phyloP scores from a whole-genome alignment of 2,329 filamentous ascomycete species.

The Verticillium tricorpus region DNA sequence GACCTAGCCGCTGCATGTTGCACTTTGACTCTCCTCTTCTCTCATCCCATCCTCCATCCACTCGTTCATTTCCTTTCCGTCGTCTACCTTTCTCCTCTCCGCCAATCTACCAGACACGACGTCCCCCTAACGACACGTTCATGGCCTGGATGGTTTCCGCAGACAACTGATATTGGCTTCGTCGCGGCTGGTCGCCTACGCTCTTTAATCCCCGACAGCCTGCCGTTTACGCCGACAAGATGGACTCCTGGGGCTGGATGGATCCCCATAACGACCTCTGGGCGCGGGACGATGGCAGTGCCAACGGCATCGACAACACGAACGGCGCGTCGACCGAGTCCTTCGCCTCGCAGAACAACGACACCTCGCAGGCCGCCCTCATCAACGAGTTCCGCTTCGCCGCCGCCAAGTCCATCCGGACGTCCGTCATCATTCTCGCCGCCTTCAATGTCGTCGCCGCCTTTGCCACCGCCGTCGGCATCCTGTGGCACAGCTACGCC shows the following conservation, averaged over 20 bases:
- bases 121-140: constrained; percentile 18
- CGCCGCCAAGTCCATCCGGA: constrained; percentile 53
- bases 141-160: constrained; percentile 34
- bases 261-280: constrained; percentile 17
- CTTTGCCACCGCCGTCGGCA: constrained; percentile 50
- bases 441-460: constrained; percentile 57
- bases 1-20: constrained; percentile 3
- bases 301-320: constrained; percentile 22
- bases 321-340: constrained; percentile 18
- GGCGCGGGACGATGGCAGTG: constrained; percentile 20
- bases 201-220: background rate
- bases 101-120: constrained; percentile 15
- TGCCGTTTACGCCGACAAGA: constrained; percentile 2
- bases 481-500: constrained; percentile 52
- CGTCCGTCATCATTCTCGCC: constrained; percentile 57
- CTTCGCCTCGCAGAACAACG: constrained; percentile 20
- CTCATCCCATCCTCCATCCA: constrained; percentile 17
- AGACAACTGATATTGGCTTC: constrained; percentile 11
- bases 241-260: constrained; percentile 17
- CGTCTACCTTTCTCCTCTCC: constrained; percentile 12
- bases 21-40: constrained; percentile 15
- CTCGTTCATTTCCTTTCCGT: constrained; percentile 6
- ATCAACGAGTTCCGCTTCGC: constrained; percentile 49
- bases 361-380: constrained; percentile 40
- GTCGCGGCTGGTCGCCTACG: constrained; percentile 1